Percentiles rank a stretch among this genome's conserved stretches.
These are phyloP conservation scores for Puccinellia tenuiflora DNA, from an alignment of 176 grass and related monocot species.

Conservation along the genomic window DNA sequence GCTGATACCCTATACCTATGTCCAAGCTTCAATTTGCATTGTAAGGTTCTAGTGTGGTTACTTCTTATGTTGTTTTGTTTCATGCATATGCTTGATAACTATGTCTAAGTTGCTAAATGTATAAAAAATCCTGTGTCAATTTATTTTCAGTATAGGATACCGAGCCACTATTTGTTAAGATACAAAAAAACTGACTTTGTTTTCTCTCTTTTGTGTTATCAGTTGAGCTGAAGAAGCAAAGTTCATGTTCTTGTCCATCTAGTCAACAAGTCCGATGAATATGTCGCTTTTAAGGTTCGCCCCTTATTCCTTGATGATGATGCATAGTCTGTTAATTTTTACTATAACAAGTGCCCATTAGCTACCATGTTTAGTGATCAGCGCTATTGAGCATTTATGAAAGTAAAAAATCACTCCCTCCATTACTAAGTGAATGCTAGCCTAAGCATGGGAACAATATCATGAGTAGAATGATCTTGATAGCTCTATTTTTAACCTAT, in stretches of 20 bases:
- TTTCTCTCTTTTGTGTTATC: background rate
- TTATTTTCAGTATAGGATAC: background rate
- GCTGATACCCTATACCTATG: background rate
- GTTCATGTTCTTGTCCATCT: constrained; percentile 75
- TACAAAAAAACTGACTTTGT: background rate
- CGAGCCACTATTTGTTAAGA: background rate
- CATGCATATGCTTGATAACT: background rate
- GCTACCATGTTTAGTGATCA: background rate
- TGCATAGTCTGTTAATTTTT: background rate
- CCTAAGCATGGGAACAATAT: background rate
- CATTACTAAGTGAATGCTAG: background rate
- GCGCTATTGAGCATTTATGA: background rate
- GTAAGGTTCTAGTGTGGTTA: background rate
- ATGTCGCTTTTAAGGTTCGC: constrained; percentile 90
- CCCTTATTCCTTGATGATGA: background rate
- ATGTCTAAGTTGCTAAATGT: background rate
- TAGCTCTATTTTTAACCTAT: background rate
- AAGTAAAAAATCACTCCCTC: background rate
- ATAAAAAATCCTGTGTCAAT: background rate
- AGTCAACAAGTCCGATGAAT: constrained; percentile 75
- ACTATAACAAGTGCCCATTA: background rate
- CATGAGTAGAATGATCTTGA: background rate
- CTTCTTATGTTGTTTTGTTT: background rate
- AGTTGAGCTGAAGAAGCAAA: constrained; percentile 99
- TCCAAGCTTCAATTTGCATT: background rate